Base-by-base conservation (phyloP, 2,329 filamentous ascomycete genomes). In the Ophiostoma angusticollis region DNA sequence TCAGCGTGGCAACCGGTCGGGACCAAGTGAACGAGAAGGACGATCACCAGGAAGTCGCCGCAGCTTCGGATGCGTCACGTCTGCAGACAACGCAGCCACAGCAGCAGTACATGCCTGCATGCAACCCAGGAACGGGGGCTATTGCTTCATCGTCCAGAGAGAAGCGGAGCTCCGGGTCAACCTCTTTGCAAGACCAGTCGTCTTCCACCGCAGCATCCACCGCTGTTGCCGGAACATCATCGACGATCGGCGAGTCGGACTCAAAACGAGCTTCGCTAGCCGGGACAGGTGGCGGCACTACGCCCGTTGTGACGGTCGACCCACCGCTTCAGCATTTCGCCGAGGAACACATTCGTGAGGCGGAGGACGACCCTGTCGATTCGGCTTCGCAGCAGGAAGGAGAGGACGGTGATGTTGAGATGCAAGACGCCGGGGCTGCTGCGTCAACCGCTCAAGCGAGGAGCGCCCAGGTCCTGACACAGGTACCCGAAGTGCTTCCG, bases 381-480 rank as follows among this genome's bases (percentile, higher is more conserved):
- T 32, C 38, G 17, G 35, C 45, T 11, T 32, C 47, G n/a, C 55
- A 51, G 34, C 64, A 51, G 34, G 64, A 62, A 46, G 58, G 65
- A 45, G 57, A 70, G 4, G 73, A 78, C 48, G 68, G 73, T 19
- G 78, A 84, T 55, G 65, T 79, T 39, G 68, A 77, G 40, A 84
- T 84, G 74, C 66, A 68, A 25, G 80, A 84, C 55, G 67, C 65
- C 30, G 68, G 72, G 22, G 65, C 68, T 30, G 62, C 68, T 42
- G n/a, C 24, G 14, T n/a, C 33, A 16, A 28, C 38, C 21, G 54
- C 64, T 25, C 65, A 67, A 39, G 68, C 74, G 37, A 61, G 50
- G 49, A 44, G 52, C 35, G 48, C 51, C 31, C 49, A 73, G 33
- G 55, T 60, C 12, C 55, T 63, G 35, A 56, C 62, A 27, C 39